These are phyloP conservation scores for Lasiosphaeris hirsuta DNA, from an alignment of 495 filamentous ascomycete genomes.

Conservation along the genomic window DNA sequence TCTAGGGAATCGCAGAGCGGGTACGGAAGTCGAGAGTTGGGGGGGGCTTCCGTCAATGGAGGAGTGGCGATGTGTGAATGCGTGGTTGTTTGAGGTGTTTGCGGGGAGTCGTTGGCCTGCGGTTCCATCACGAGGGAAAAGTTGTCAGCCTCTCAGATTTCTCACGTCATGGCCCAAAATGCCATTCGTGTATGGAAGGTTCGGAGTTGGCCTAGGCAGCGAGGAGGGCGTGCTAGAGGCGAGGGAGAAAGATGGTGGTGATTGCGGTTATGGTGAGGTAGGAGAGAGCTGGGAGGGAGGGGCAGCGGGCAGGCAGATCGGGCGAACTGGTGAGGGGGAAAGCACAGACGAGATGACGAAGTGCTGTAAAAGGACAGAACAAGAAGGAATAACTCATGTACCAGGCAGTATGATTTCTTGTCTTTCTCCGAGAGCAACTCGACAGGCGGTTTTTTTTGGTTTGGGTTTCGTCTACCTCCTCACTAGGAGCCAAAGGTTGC, in stretches of 20 bases:
- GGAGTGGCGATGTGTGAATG: conserved; percentile 3
- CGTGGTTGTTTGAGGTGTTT: conserved; percentile 3
- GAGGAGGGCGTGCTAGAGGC: background rate
- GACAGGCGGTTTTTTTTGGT: conserved; percentile 1
- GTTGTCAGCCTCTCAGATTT: conserved; percentile 31
- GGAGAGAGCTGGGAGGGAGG: conserved; percentile 9
- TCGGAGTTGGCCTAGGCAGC: conserved; percentile 2
- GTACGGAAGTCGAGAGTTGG: conserved; percentile 31
- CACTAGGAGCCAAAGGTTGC: conserved; percentile 15
- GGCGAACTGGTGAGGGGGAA: background rate
- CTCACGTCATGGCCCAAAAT: conserved; percentile 34
- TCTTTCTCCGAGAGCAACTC: too few species aligned
- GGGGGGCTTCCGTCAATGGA: conserved; percentile 6
- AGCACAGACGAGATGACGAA: conserved; percentile 1
- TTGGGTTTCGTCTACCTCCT: conserved; percentile 15
- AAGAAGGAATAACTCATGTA: background rate
- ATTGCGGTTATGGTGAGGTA: conserved; percentile 2
- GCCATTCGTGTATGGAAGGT: conserved; percentile 1
- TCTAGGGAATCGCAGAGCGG: conserved; percentile 47
- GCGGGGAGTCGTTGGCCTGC: conserved; percentile 21
- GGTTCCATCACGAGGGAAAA: conserved; percentile 45
- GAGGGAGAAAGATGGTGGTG: background rate
- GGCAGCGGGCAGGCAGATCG: background rate
- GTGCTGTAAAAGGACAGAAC: conserved; percentile 1
- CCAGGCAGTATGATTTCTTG: too few species aligned